A percentile compares a stretch with the other conserved stretches of the same genome.
These are phyloP conservation scores for Podospora didyma DNA, from an alignment of 495 filamentous ascomycete species.

Conservation along the genomic window DNA sequence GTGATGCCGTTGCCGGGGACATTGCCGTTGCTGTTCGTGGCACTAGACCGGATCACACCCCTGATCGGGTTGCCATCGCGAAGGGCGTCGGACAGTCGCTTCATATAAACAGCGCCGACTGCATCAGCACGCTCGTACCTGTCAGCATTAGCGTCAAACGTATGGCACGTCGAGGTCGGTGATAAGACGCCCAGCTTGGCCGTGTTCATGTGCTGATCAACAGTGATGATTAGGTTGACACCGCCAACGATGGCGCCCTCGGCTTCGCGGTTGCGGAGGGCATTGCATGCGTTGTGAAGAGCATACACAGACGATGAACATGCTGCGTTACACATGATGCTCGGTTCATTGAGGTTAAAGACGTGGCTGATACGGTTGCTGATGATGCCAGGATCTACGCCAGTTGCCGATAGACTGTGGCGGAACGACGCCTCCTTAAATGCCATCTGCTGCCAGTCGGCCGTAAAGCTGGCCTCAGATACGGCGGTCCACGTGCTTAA, in stretches of 20 bases:
- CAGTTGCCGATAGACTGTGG: slow-evolving; percentile 26
- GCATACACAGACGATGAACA: slow-evolving; percentile 52
- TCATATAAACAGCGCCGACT: slow-evolving; percentile 22
- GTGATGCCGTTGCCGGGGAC: slow-evolving; percentile 40
- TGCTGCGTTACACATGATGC: slow-evolving; percentile 45
- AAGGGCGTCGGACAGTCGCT: slow-evolving; percentile 43
- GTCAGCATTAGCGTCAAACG: slow-evolving; percentile 55
- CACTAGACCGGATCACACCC: slow-evolving; percentile 54
- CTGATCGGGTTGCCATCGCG: slow-evolving; percentile 46
- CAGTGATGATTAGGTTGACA: slow-evolving; percentile 44
- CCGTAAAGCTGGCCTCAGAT: slow-evolving; percentile 56
- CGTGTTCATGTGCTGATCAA: slow-evolving; percentile 33
- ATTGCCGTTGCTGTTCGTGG: slow-evolving; percentile 52
- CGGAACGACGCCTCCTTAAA: slow-evolving; percentile 39
- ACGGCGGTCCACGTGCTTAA: slow-evolving; percentile 20
- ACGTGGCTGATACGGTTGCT: slow-evolving; percentile 49
- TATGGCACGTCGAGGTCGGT: slow-evolving; percentile 41
- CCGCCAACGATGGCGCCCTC: slow-evolving; percentile 46
- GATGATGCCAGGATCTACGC: slow-evolving; percentile 26
- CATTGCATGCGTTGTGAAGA: slow-evolving; percentile 48
- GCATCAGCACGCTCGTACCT: slow-evolving; percentile 63
- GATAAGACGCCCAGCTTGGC: slow-evolving; percentile 32
- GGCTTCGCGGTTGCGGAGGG: slow-evolving; percentile 38
- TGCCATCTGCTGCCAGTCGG: slow-evolving; percentile 36
- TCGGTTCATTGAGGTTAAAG: slow-evolving; percentile 43